A percentile compares a stretch with the other conserved stretches of the same genome.
phyloP scores from a whole-genome alignment of 2,329 filamentous ascomycete genomes.

The Hypoxylon sp. region DNA sequence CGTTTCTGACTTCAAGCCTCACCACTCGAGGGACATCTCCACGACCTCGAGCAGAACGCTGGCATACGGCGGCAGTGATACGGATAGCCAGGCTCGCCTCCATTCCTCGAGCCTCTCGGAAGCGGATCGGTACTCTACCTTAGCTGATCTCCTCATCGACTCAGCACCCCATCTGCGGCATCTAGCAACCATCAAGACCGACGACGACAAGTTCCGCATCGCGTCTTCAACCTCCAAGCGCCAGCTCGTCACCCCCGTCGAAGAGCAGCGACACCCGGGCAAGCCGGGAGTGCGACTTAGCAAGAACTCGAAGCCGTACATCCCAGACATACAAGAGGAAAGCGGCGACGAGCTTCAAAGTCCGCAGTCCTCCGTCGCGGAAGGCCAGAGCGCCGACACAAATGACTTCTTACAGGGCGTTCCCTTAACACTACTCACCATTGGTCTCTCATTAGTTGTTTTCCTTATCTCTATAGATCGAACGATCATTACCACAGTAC shows the following conservation, averaged over 20 bases:
- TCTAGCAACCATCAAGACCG: conserved; percentile 36
- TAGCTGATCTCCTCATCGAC: conserved; percentile 43
- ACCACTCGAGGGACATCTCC: conserved; percentile 33
- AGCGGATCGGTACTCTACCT: conserved; percentile 20
- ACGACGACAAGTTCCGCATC: conserved; percentile 20
- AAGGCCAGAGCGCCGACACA: conserved; percentile 11
- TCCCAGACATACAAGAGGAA: conserved; percentile 36
- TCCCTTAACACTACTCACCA: conserved; percentile 42
- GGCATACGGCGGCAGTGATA: conserved; percentile 21
- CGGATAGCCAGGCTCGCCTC: conserved; percentile 20
- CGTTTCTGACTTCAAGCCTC: conserved; percentile 22
- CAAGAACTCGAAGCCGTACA: conserved; percentile 22
- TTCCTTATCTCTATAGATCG: conserved; percentile 49
- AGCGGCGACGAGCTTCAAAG: conserved; percentile 38
- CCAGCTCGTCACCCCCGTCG: conserved; percentile 39
- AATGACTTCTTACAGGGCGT: conserved; percentile 37
- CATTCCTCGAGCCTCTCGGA: conserved; percentile 23
- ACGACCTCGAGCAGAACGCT: conserved; percentile 35
- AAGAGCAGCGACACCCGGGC: conserved; percentile 45
- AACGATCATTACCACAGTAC: conserved; percentile 49
- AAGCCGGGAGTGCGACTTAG: conserved; percentile 37
- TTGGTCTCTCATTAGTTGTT: conserved; percentile 47
- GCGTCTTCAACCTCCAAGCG: conserved; percentile 12
- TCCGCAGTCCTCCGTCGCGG: conserved; percentile 15
- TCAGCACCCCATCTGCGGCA: conserved; percentile 41